Evolutionary conservation across 495 filamentous ascomycete genomes (phyloP).

Genomic region (Collariella sp.): DNA sequence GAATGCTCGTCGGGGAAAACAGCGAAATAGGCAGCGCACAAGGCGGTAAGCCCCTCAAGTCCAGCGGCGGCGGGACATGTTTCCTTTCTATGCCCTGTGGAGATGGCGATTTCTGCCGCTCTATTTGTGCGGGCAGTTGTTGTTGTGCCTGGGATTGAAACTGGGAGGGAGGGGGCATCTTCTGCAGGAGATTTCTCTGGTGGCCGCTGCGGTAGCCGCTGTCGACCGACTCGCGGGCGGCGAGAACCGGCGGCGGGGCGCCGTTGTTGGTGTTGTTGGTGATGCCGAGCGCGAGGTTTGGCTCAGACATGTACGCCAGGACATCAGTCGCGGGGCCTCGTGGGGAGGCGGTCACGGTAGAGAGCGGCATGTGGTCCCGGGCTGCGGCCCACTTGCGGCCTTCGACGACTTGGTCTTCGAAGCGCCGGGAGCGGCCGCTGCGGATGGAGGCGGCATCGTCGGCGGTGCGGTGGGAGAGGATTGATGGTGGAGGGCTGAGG

Average conservation of each 20-base stretch:
- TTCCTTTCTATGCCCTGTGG: no score
- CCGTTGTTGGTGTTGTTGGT: background rate
- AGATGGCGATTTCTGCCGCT: no score
- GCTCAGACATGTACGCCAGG: slow-evolving; percentile 7
- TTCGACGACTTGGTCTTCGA: slow-evolving; percentile 13
- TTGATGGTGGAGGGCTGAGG: background rate
- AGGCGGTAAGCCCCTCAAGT: slow-evolving; percentile 6
- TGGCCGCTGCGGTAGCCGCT: slow-evolving; percentile 18
- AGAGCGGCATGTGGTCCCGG: slow-evolving; percentile 6
- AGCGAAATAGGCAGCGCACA: slow-evolving; percentile 15
- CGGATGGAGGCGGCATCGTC: slow-evolving; percentile 3
- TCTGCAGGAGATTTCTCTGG: slow-evolving; percentile 4
- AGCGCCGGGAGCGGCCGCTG: slow-evolving; percentile 6
- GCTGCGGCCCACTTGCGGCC: slow-evolving; percentile 14
- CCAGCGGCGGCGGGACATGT: slow-evolving; percentile 7
- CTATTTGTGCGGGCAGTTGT: no score
- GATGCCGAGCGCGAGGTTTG: background rate
- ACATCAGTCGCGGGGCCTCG: background rate
- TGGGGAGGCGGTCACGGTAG: background rate
- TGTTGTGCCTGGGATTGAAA: background rate
- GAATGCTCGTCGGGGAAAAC: slow-evolving; percentile 6
- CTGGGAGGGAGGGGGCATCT: no score
- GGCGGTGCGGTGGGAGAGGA: background rate
- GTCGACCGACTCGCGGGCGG: slow-evolving; percentile 12
- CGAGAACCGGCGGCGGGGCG: background rate